These are phyloP conservation scores for Penicillium oxalicum DNA, from an alignment of 2,329 filamentous ascomycete species.

Conservation along the genomic window DNA sequence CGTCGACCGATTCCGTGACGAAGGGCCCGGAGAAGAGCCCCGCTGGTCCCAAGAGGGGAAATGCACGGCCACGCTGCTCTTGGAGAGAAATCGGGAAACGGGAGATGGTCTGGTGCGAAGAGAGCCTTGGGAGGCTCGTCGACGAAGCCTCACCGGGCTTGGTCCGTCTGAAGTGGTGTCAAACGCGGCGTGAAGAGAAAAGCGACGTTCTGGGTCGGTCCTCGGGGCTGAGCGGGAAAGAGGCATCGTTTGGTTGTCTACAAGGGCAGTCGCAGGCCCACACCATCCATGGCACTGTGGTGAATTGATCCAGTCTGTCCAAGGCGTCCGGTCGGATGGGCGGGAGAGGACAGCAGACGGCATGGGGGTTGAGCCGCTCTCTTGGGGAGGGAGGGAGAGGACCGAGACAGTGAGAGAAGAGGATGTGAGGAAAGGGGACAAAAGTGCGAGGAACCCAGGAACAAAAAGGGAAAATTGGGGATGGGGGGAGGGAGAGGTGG, in stretches of 20 bases:
- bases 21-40: slow-evolving; percentile 27
- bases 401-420: slow-evolving; percentile 13
- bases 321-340: slow-evolving; percentile 19
- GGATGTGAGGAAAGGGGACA: not conserved
- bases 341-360: slow-evolving; percentile 12
- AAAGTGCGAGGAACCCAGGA: too few species aligned
- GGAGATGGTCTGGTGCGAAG: slow-evolving; percentile 30
- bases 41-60: slow-evolving; percentile 51
- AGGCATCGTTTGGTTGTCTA: slow-evolving; percentile 27
- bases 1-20: slow-evolving; percentile 23
- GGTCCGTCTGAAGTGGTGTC: slow-evolving; percentile 7
- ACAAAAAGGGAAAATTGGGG: slow-evolving; percentile 1
- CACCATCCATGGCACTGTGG: slow-evolving; percentile 28
- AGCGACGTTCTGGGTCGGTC: slow-evolving; percentile 18
- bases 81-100: slow-evolving; percentile 33
- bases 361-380: slow-evolving; percentile 10
- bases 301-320: slow-evolving; percentile 31
- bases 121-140: slow-evolving; percentile 35
- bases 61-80: slow-evolving; percentile 38
- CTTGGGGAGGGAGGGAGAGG: slow-evolving; percentile 4
- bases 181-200: slow-evolving; percentile 18
- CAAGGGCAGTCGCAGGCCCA: slow-evolving; percentile 20
- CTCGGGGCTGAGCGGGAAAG: slow-evolving; percentile 19
- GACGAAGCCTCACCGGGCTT: slow-evolving; percentile 26
- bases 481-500: slow-evolving; percentile 1